Percentiles rank a stretch among this genome's conserved stretches.
phyloP scores from a whole-genome alignment of 805 yeast genomes.

The Starmerella tilneyi region DNA sequence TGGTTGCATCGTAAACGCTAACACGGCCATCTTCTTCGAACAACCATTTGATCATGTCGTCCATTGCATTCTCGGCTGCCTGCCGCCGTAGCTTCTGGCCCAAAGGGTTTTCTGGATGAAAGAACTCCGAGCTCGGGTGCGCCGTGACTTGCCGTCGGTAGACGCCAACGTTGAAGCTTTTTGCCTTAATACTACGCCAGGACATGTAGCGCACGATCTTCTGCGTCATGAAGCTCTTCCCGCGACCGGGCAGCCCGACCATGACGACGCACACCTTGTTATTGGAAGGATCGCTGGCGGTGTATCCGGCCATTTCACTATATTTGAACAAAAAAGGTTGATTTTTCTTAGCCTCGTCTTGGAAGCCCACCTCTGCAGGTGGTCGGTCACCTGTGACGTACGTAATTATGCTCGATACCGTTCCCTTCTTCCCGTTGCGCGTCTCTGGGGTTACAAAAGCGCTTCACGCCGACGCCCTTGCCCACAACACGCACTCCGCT shows the following conservation, averaged over 20 bases:
- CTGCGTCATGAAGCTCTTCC: constrained; percentile 89
- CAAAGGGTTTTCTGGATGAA: constrained; percentile 54
- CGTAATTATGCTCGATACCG: too few species aligned
- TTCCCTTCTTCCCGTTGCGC: too few species aligned
- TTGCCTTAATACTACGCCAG: constrained; percentile 82
- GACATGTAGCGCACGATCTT: constrained; percentile 84
- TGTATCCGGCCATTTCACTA: constrained; percentile 14
- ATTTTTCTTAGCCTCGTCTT: too few species aligned
- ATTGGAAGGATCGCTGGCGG: constrained; percentile 24
- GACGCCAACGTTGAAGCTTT: constrained; percentile 79
- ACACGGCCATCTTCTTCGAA: constrained; percentile 70
- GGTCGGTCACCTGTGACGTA: not conserved
- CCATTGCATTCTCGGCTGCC: constrained; percentile 62
- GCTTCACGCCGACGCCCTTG: not conserved
- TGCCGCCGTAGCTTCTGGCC: constrained; percentile 53
- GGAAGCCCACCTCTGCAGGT: too few species aligned
- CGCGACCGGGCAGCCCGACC: constrained; percentile 72
- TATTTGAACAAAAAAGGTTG: too few species aligned
- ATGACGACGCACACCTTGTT: constrained; percentile 26
- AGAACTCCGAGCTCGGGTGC: constrained; percentile 67
- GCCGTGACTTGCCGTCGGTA: constrained; percentile 58
- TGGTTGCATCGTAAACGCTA: constrained; percentile 90
- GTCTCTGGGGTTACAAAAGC: not conserved
- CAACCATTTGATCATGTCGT: constrained; percentile 82
- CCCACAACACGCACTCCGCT: not conserved